Conservation (phyloP, 495 filamentous ascomycete genomes). For the Penicillium robsamsonii region DNA sequence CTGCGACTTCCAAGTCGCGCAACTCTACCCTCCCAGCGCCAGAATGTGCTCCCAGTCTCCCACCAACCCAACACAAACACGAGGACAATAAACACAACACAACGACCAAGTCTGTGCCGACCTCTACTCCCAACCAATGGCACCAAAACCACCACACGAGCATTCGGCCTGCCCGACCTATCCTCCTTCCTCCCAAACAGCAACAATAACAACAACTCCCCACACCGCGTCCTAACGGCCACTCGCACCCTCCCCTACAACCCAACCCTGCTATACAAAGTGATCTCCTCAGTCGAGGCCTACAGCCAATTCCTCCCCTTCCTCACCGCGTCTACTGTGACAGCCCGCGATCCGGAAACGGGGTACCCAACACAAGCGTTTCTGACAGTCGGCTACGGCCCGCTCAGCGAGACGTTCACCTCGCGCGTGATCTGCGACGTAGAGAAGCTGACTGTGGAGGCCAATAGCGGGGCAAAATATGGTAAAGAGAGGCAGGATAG, state of each 20-base stretch:
- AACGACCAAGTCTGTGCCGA: slow-evolving; percentile 6
- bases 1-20: slow-evolving; percentile 21
- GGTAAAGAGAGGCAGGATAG: slow-evolving; percentile 11
- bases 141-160: slow-evolving; percentile 9
- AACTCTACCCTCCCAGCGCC: background rate
- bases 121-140: slow-evolving; percentile 10
- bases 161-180: slow-evolving; percentile 35
- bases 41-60: slow-evolving; percentile 1
- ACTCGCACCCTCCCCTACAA: slow-evolving; percentile 79
- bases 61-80: background rate
- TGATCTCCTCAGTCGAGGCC: slow-evolving; percentile 79
- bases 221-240: slow-evolving; percentile 59
- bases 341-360: slow-evolving; percentile 50
- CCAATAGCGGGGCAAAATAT: slow-evolving; percentile 62
- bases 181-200: slow-evolving; percentile 35
- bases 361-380: slow-evolving; percentile 70
- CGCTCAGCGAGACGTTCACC: slow-evolving; percentile 76
- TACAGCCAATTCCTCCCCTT: slow-evolving; percentile 87
- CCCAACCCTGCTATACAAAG: slow-evolving; percentile 63
- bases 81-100: slow-evolving; percentile 18
- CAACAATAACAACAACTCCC: slow-evolving; percentile 26
- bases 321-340: slow-evolving; percentile 70
- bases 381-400: slow-evolving; percentile 81
- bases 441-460: slow-evolving; percentile 62
- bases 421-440: slow-evolving; percentile 72